These are phyloP conservation scores for Tanacetum coccineum DNA, from an alignment of 129 eudicot genomes.

Conservation along the genomic window DNA sequence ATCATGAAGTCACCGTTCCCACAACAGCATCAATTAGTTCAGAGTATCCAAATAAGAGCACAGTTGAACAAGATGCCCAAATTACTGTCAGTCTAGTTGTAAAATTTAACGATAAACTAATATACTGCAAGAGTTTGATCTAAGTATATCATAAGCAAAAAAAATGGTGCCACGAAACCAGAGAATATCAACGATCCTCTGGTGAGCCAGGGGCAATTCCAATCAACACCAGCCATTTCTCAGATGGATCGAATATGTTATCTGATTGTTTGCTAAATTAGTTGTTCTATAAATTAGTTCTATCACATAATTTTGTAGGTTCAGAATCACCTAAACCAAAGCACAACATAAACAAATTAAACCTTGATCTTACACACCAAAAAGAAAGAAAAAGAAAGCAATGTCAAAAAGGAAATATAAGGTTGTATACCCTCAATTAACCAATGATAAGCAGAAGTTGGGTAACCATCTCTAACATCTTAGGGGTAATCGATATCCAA, in stretches of 20 bases:
- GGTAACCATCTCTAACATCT: slow-evolving; percentile 88
- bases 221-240: too few species aligned
- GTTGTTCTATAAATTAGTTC: slow-evolving; percentile 75
- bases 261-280: too few species aligned
- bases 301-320: slow-evolving; percentile 86
- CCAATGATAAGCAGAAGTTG: slow-evolving; percentile 98
- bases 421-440: too few species aligned
- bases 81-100: slow-evolving; percentile 1
- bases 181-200: slow-evolving; percentile 72
- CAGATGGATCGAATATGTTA: too few species aligned
- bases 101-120: not conserved
- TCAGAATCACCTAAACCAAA: slow-evolving; percentile 83
- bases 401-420: too few species aligned
- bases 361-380: too few species aligned
- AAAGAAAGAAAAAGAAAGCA: too few species aligned
- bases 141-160: not conserved
- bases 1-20: not conserved
- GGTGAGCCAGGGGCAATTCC: too few species aligned
- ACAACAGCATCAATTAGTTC: not conserved
- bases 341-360: too few species aligned
- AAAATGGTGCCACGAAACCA: too few species aligned
- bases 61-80: slow-evolving; percentile 2
- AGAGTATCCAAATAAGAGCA: not conserved
- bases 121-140: slow-evolving; percentile 3
- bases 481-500: too few species aligned